A percentile compares a stretch with the other conserved stretches of the same genome.
These are phyloP conservation scores for Mercurialis annua DNA, from an alignment of 345 rosid species.

Conservation along the genomic window DNA sequence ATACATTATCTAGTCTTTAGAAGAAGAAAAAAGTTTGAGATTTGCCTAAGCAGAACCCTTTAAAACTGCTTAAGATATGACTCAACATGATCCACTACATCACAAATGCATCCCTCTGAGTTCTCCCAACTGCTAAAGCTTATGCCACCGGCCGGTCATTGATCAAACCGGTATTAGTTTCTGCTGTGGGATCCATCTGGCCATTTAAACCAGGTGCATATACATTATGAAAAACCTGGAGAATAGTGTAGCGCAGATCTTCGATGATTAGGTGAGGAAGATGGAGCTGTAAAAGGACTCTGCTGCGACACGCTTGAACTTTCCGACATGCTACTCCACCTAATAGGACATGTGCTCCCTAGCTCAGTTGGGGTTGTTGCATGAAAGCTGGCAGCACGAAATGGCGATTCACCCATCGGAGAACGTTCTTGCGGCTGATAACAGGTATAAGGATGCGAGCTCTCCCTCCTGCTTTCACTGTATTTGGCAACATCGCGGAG, in stretches of 20 bases:
- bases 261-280: conserved; percentile 34
- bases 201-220: conserved; percentile 10
- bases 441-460: conserved; percentile 24
- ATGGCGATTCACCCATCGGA: conserved; percentile 21
- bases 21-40: conserved; percentile 11
- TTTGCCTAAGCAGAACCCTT: conserved; percentile 25
- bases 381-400: conserved; percentile 17
- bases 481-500: conserved; percentile 20
- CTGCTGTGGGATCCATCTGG: conserved; percentile 16
- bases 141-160: conserved; percentile 18
- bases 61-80: conserved; percentile 23
- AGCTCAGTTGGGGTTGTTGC: conserved; percentile 26
- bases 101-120: conserved; percentile 20
- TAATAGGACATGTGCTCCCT: conserved; percentile 33
- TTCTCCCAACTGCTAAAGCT: conserved; percentile 18
- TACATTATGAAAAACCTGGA: conserved; percentile 40
- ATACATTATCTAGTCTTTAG: conserved; percentile 29
- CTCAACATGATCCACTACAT: conserved; percentile 22
- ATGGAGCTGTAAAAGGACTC: conserved; percentile 30
- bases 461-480: conserved; percentile 24
- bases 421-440: conserved; percentile 36
- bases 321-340: conserved; percentile 41
- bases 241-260: conserved; percentile 38
- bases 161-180: conserved; percentile 19
- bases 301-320: conserved; percentile 34